Base-by-base conservation (phyloP, 495 filamentous ascomycete species). In the Hypoxylon lienhwacheense region DNA sequence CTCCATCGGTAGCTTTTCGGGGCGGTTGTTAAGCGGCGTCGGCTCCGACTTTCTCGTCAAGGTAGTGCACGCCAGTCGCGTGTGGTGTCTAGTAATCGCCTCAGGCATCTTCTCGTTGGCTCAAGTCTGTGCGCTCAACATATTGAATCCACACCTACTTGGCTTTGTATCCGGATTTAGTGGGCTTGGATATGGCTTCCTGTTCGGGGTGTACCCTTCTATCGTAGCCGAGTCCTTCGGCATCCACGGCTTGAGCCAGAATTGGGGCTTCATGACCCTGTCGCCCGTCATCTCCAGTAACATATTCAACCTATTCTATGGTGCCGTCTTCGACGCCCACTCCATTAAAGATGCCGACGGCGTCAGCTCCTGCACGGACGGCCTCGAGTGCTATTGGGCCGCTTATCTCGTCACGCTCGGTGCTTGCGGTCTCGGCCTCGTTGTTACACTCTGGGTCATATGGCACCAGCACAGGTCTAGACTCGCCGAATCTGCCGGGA, bases 191-290 rank as follows among this genome's bases (percentile, higher is more conserved):
- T 98, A 98, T 72, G 93, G 93, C 0, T 89, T 96, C 61, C 78
- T 97, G 2, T 97, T 97, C 65, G 93, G 95, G 59, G 90, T 95
- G 44, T 96, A 88, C 72, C 95, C 93, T 6, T 88, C 95, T 0
- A 82, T 98, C 39, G 86, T 91, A 2, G 88, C 91, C 8, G 91
- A 97, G 64, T 84, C 87, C 2, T 98, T 98, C 67, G 93, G 95
- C 20, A 84, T 96, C 28, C 76, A 82, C 52, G 91, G 93, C n/a
- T 76, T 98, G 14, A 86, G 81, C 58, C 86, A 89, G 68, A 95
- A 95, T 69, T 98, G 92, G 90, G 93, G 93, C 24, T 85, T 84
- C 58, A 96, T 98, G 87, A 97, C 88, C 0, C 72, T 97, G 12
- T 82, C 86, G 8, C 90, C 91, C 0, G 86, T 95, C 4, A 72